phyloP scores from a whole-genome alignment of 2,329 filamentous ascomycete genomes.

The Ilyonectria robusta region DNA sequence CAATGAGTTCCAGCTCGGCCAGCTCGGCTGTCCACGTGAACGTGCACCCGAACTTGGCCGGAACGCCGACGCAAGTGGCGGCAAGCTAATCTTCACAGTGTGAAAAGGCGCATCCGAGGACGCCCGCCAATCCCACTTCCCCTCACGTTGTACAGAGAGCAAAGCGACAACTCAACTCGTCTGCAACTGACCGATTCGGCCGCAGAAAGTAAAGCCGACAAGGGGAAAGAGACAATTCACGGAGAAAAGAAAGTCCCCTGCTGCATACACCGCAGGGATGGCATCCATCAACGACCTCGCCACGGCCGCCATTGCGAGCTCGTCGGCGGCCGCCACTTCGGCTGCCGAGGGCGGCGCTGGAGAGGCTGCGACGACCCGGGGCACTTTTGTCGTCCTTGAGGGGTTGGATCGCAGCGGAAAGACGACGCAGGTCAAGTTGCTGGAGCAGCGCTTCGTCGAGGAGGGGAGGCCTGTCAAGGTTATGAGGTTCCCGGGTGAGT shows the following conservation, averaged over 20 bases:
- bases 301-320: slow-evolving; percentile 62
- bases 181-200: background rate
- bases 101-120: background rate
- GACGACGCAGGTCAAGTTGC: slow-evolving; percentile 85
- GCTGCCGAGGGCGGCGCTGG: slow-evolving; percentile 25
- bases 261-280: slow-evolving; percentile 49
- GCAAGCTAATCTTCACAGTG: slow-evolving; percentile 15
- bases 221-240: background rate
- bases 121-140: slow-evolving; percentile 1
- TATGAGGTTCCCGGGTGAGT: slow-evolving; percentile 71
- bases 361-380: slow-evolving; percentile 51
- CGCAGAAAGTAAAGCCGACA: background rate
- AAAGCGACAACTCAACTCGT: background rate
- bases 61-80: background rate
- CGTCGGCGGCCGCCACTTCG: slow-evolving; percentile 49
- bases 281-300: slow-evolving; percentile 66
- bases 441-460: slow-evolving; percentile 70
- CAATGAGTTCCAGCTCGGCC: background rate
- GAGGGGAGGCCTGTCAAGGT: slow-evolving; percentile 64
- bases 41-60: background rate
- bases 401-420: slow-evolving; percentile 93
- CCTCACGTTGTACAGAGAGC: slow-evolving; percentile 3
- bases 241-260: background rate
- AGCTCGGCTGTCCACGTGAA: slow-evolving; percentile 9
- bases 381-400: slow-evolving; percentile 87